phyloP scores from a whole-genome alignment of 441 rosid species.

The Gossypium davidsonii region DNA sequence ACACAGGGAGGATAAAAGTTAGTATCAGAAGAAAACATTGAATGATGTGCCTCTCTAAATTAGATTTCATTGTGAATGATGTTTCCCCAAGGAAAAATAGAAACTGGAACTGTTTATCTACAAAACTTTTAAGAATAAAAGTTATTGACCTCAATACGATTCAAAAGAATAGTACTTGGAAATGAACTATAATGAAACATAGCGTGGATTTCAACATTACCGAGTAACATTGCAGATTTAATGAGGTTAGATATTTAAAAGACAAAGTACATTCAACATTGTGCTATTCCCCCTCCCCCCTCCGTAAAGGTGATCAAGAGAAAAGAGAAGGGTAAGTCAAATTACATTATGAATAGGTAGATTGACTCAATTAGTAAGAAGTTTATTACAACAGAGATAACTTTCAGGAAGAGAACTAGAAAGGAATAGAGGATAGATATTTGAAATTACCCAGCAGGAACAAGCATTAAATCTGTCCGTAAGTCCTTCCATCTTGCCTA shows the following conservation, averaged over 20 bases:
- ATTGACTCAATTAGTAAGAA: constrained; percentile 1
- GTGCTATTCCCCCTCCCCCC: neutral
- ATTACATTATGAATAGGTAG: neutral
- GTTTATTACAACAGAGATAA: neutral
- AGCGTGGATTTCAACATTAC: constrained; percentile 2
- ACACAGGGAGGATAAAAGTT: constrained; percentile 13
- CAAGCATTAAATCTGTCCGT: constrained; percentile 84
- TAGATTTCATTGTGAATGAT: neutral
- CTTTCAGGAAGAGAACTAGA: neutral
- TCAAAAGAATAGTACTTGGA: neutral
- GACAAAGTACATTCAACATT: neutral
- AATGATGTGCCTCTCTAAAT: neutral
- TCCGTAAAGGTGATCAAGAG: neutral
- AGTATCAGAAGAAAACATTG: neutral
- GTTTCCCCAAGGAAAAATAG: neutral
- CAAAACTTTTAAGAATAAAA: neutral
- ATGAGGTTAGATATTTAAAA: neutral
- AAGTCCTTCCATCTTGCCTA: constrained; percentile 94
- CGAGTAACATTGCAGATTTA: neutral
- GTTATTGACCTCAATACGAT: neutral
- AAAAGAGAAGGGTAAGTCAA: neutral
- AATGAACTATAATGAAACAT: neutral
- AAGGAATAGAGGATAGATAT: constrained; percentile 5
- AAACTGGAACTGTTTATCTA: neutral
- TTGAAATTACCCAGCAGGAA: constrained; percentile 71